Conservation (phyloP, 2,329 filamentous ascomycete species). For the Hirsutella rhossiliensis region DNA sequence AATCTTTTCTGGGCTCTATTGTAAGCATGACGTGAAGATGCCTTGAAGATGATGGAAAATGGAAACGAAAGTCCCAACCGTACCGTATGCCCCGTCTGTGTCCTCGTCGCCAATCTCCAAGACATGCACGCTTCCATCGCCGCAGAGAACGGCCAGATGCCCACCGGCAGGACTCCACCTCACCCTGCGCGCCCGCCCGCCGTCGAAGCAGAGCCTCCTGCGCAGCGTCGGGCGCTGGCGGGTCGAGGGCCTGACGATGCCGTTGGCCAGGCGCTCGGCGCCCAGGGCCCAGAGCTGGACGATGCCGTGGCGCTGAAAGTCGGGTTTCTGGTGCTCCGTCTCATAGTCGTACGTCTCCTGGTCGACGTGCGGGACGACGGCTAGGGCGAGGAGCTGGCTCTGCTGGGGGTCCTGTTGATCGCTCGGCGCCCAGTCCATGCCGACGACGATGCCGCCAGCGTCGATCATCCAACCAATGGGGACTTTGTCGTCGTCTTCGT, state of each 20-base stretch:
- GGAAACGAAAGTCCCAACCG: slow-evolving; percentile 5
- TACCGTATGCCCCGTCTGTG: slow-evolving; percentile 27
- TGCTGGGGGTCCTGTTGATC: slow-evolving; percentile 2
- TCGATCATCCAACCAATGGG: slow-evolving; percentile 41
- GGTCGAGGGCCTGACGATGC: slow-evolving; percentile 20
- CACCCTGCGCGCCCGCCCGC: slow-evolving; percentile 36
- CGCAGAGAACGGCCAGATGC: slow-evolving; percentile 36
- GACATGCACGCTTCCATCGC: slow-evolving; percentile 38
- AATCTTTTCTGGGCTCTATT: slow-evolving; percentile 28
- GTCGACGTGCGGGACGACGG: slow-evolving; percentile 37
- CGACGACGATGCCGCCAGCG: slow-evolving; percentile 37
- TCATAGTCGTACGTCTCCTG: slow-evolving; percentile 30
- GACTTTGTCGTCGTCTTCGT: slow-evolving; percentile 10
- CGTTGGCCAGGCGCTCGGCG: slow-evolving; percentile 15
- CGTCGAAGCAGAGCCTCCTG: slow-evolving; percentile 34
- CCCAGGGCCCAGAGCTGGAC: slow-evolving; percentile 42
- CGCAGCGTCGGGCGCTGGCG: slow-evolving; percentile 25
- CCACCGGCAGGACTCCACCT: slow-evolving; percentile 40
- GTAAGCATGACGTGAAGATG: slow-evolving; percentile 1
- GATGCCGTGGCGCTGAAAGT: slow-evolving; percentile 29
- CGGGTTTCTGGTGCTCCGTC: slow-evolving; percentile 21
- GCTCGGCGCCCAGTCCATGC: slow-evolving; percentile 39
- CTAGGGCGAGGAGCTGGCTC: slow-evolving; percentile 38
- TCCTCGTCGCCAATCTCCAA: slow-evolving; percentile 20
- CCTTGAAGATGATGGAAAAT: no score